Base-by-base conservation (phyloP, 345 rosid genomes). In the Erysimum cheiranthoides region DNA sequence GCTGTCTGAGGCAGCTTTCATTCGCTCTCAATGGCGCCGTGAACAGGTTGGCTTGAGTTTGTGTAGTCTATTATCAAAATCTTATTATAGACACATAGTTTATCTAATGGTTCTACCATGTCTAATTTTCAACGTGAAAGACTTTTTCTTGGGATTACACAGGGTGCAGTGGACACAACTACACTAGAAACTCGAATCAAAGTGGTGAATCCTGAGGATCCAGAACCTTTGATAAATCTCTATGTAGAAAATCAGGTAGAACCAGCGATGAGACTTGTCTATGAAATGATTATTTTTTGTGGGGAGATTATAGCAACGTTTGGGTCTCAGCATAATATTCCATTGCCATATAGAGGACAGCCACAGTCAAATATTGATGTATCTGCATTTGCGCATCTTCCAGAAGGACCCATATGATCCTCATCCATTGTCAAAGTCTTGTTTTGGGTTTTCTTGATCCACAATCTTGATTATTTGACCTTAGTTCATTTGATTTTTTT, bases 231-330 rank as follows among this genome's bases (percentile, higher is more conserved):
- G 76, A 87, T 94, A 47, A 87, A 85, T 70, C 85, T 94, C 30
- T 94, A 89, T 54, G 92, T 94, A 62, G 98, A 94, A 84, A 83
- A 92, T 77, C 98, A 92, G 79, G 89, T 96, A 56, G 93, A 90
- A 25, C 92, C 83, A 61, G 97, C 97, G 39, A 88, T 92, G 98
- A 86, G 92, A 79, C 92, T 94, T 68, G 97, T 94, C 50, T 86
- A 89, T 76, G 98, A 94, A 86, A 89, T 94, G 96, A 94, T 94
- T 96, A 83, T 94, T 77, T 96, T 94, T 52, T 94, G 98, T 77
- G 98, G 98, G 57, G 98, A 94, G 78, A 92, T 74, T 73, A 67
- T 94, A 73, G 98, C 98, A 49, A 84, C 93, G 42, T 94, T 81
- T 77, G 96, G 98, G 47, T 89, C 86, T 46, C 70, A 56, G 76